Evolutionary conservation across 306 rosid species (phyloP), one percentile per base, ranked within the genome.

Genomic region (Rubus parviflorus): DNA sequence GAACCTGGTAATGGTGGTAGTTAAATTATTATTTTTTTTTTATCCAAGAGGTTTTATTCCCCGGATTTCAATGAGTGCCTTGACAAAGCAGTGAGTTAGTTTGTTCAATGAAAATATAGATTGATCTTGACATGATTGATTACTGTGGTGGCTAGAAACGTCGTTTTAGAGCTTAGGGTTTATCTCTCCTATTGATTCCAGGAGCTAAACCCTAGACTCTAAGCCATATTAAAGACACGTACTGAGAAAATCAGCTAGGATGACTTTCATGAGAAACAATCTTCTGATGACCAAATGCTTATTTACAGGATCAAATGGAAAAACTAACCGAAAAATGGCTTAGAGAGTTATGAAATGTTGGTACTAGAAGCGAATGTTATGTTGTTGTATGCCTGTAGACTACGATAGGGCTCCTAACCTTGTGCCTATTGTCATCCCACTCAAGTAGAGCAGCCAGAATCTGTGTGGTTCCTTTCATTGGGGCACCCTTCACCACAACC

Each of bases 391-490:
- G 77, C 81, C 80, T 86, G 56, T 69, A 79, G n/a, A 88, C 80
- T 11, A 89, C 56, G 69, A 90, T 88, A 5, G 81, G 92, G 80
- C 86, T 90, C 81, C 72, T 81, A 73, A 90, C 98, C 48, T 30
- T 79, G 30, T 92, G 95, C 70, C 58, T 76, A 52, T 81, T 75
- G 79, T 90, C 97, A 30, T 46, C 65, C 98, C 98, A 94, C 78
- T 88, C 89, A 13, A 90, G 88, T 11, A 71, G 66, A 37, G 91
- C 95, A 3, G 85, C 52, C 47, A 80, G 15, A 20, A 74, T 5
- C 0, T 1, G 8, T 8, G 45, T 35, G 5, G 49, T 88, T 0
- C 19, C 7, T 12, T 62, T 23, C 88, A 81, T 65, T 15, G 87
- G 73, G 37, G 85, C 60, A 9, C 95, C 97, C 35, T 77, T 78